These are phyloP conservation scores for Carallia pectinifolia DNA, from an alignment of 345 rosid species.

Conservation along the genomic window DNA sequence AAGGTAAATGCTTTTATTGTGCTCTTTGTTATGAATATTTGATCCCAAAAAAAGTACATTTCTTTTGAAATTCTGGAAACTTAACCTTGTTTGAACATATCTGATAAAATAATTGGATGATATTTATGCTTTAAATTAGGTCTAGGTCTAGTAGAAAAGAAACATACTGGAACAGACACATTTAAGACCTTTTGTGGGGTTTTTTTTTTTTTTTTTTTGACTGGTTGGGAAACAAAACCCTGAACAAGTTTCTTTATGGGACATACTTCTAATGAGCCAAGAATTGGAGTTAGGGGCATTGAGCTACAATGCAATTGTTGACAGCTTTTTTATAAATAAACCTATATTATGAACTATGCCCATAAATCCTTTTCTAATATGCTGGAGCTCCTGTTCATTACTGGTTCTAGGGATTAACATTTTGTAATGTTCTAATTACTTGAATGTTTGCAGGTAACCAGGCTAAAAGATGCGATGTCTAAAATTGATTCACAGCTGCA, in stretches of 20 bases:
- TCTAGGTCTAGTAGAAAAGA: not conserved
- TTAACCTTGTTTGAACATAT: not conserved
- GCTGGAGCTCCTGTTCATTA: not conserved
- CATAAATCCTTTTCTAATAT: conserved; percentile 2
- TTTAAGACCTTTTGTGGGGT: not conserved
- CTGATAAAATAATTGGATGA: not conserved
- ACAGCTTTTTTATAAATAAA: not conserved
- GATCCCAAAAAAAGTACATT: not conserved
- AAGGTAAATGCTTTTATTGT: conserved; percentile 48
- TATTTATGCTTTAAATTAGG: not conserved
- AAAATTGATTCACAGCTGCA: conserved; percentile 74
- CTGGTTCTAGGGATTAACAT: conserved; percentile 6
- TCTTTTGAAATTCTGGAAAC: conserved; percentile 2
- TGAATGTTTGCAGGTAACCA: conserved; percentile 55
- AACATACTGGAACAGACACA: not conserved
- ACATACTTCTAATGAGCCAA: not conserved
- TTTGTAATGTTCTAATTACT: conserved; percentile 7
- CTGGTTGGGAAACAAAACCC: not conserved
- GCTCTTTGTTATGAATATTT: not conserved
- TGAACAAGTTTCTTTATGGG: not conserved
- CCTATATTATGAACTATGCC: not conserved
- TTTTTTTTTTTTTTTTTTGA: not conserved
- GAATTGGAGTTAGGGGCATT: too few species aligned
- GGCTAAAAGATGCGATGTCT: conserved; percentile 88
- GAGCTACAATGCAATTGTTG: not conserved